Conservation (phyloP, 164 flowering plant genomes). For the Vitis riparia region DNA sequence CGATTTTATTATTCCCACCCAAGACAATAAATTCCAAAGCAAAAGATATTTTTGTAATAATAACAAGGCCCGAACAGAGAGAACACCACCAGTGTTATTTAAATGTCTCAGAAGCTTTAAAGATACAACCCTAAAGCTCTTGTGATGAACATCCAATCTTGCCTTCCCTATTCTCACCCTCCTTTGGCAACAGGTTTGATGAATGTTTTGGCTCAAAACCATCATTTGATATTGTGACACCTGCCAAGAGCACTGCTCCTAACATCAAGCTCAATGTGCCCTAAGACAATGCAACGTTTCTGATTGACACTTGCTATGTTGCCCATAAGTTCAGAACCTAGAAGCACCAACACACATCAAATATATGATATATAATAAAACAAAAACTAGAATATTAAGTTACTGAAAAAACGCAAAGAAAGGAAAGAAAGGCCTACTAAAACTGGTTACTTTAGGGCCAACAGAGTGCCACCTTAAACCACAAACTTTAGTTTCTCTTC, state of each 20-base stretch:
- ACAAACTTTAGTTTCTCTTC: too few species aligned
- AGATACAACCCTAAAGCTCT: slow-evolving; percentile 36
- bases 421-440: too few species aligned
- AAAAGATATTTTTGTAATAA: too few species aligned
- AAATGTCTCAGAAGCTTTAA: too few species aligned
- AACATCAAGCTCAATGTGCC: slow-evolving; percentile 72
- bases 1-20: too few species aligned
- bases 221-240: slow-evolving; percentile 62
- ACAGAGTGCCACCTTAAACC: too few species aligned
- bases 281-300: slow-evolving; percentile 63
- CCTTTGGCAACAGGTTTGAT: slow-evolving; percentile 57
- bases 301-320: slow-evolving; percentile 73
- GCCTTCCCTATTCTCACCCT: slow-evolving; percentile 46
- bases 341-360: neutral
- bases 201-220: slow-evolving; percentile 61
- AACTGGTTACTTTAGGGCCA: too few species aligned
- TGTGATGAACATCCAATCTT: slow-evolving; percentile 63
- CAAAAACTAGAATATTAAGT: too few species aligned
- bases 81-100: too few species aligned
- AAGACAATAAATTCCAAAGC: too few species aligned
- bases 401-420: neutral
- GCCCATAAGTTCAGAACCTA: slow-evolving; percentile 71
- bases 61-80: too few species aligned
- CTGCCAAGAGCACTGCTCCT: slow-evolving; percentile 62
- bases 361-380: neutral